A percentile compares a stretch with the other conserved stretches of the same genome.
phyloP scores from a whole-genome alignment of 2,329 filamentous ascomycete genomes.

The Colletotrichum truncatum region DNA sequence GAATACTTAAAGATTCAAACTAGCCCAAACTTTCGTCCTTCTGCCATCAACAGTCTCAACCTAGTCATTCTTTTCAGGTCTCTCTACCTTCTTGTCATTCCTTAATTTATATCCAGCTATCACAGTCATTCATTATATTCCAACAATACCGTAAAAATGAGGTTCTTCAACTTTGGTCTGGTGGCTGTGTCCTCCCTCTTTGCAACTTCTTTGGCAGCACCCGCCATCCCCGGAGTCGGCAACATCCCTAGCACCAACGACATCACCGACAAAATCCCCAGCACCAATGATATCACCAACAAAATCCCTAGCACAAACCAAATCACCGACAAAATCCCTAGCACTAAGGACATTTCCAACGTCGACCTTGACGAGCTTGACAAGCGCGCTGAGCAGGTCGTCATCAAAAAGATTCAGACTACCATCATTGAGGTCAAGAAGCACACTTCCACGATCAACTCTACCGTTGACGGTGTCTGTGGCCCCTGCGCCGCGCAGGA shows the following conservation, averaged over 20 bases:
- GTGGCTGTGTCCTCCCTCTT: constrained; percentile 21
- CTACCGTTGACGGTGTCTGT: constrained; percentile 14
- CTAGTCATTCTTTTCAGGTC: constrained; percentile 22
- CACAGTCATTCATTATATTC: constrained; percentile 16
- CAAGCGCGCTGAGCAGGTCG: constrained; percentile 13
- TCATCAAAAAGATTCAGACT: constrained; percentile 20
- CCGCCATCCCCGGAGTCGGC: neutral
- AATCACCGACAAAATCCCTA: too few species aligned
- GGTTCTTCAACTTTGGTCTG: constrained; percentile 21
- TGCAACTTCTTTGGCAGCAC: constrained; percentile 13
- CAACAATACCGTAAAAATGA: constrained; percentile 19
- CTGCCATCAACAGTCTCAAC: constrained; percentile 21
- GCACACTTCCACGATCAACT: constrained; percentile 25
- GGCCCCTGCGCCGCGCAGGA: neutral
- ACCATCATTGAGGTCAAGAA: constrained; percentile 22
- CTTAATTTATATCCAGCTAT: constrained; percentile 8
- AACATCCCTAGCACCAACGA: neutral
- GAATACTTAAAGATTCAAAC: constrained; percentile 4
- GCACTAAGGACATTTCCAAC: too few species aligned
- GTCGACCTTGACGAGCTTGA: too few species aligned
- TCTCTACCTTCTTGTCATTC: constrained; percentile 2
- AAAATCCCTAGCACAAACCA: too few species aligned
- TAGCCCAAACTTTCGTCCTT: neutral
- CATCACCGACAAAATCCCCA: too few species aligned
- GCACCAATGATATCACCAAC: too few species aligned